phyloP scores from a whole-genome alignment of 2,329 filamentous ascomycete genomes.

The Pseudogymnoascus sp. region DNA sequence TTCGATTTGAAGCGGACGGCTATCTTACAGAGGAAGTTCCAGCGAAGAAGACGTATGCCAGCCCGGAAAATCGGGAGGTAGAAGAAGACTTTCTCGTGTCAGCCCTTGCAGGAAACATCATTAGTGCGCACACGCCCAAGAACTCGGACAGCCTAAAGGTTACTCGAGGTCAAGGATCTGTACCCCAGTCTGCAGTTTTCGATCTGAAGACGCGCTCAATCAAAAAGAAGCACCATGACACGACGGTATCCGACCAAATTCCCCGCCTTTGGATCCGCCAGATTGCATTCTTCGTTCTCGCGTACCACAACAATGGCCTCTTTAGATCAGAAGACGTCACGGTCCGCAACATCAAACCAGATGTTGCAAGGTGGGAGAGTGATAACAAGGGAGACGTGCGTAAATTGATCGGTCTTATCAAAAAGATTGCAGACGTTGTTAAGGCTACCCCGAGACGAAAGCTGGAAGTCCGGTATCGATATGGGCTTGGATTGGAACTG shows the following conservation, averaged over 20 bases:
- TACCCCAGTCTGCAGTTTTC: conserved; percentile 38
- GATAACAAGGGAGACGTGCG: conserved; percentile 24
- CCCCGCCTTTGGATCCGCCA: conserved; percentile 42
- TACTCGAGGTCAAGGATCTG: no score
- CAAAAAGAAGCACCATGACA: background rate
- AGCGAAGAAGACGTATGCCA: no score
- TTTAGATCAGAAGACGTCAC: conserved; percentile 34
- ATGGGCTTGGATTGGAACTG: conserved; percentile 28
- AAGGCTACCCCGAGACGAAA: conserved; percentile 16
- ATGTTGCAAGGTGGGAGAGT: conserved; percentile 35
- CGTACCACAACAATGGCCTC: conserved; percentile 35
- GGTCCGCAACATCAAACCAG: conserved; percentile 25
- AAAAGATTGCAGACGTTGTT: conserved; percentile 20
- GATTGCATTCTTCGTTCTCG: conserved; percentile 42
- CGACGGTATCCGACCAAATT: conserved; percentile 28
- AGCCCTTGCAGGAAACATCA: no score
- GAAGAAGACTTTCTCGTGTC: no score
- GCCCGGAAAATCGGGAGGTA: no score
- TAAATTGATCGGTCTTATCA: conserved; percentile 18
- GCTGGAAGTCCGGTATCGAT: conserved; percentile 24
- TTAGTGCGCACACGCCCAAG: no score
- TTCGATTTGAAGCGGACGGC: no score
- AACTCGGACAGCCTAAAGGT: no score
- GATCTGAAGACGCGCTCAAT: conserved; percentile 28
- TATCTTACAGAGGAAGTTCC: no score